A percentile compares a stretch with the other conserved stretches of the same genome.
Conservation (phyloP, 2,329 filamentous ascomycete species). For the Alternaria brassicae region DNA sequence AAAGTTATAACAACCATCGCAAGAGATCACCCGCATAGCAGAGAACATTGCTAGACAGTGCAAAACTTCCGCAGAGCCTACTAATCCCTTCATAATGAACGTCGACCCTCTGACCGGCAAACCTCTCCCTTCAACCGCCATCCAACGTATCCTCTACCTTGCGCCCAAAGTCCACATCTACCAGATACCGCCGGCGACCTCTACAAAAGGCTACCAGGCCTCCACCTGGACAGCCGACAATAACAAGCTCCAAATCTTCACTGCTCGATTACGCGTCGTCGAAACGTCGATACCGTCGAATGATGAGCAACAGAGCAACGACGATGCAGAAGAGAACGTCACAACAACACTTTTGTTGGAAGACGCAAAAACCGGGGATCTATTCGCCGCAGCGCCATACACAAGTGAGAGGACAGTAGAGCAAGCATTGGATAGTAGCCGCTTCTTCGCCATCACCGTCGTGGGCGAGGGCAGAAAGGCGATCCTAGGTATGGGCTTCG, state of each 20-base stretch:
- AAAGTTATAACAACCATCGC: neutral
- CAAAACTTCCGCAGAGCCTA: neutral
- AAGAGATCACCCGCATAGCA: neutral
- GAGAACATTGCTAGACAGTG: neutral
- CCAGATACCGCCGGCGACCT: conserved; percentile 80
- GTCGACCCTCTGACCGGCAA: conserved; percentile 74
- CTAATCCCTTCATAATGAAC: conserved; percentile 58
- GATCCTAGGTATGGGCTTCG: conserved; percentile 82
- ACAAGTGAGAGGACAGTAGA: conserved; percentile 70
- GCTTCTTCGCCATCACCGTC: conserved; percentile 85
- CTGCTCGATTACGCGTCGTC: conserved; percentile 78
- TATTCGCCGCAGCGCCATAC: conserved; percentile 88
- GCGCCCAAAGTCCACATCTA: conserved; percentile 81
- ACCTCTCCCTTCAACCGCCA: conserved; percentile 74
- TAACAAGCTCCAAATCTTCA: conserved; percentile 79
- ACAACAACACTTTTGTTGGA: conserved; percentile 81
- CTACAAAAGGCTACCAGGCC: conserved; percentile 80
- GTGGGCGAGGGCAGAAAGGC: conserved; percentile 80
- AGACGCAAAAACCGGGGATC: conserved; percentile 72
- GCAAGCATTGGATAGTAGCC: conserved; percentile 76
- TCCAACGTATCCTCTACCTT: conserved; percentile 84
- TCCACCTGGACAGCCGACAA: conserved; percentile 75
- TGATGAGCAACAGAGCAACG: conserved; percentile 37
- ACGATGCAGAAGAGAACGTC: conserved; percentile 61
- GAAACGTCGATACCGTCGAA: conserved; percentile 69